These are phyloP conservation scores for Epichloe glyceriae DNA, from an alignment of 2,329 filamentous ascomycete genomes.

Conservation along the genomic window DNA sequence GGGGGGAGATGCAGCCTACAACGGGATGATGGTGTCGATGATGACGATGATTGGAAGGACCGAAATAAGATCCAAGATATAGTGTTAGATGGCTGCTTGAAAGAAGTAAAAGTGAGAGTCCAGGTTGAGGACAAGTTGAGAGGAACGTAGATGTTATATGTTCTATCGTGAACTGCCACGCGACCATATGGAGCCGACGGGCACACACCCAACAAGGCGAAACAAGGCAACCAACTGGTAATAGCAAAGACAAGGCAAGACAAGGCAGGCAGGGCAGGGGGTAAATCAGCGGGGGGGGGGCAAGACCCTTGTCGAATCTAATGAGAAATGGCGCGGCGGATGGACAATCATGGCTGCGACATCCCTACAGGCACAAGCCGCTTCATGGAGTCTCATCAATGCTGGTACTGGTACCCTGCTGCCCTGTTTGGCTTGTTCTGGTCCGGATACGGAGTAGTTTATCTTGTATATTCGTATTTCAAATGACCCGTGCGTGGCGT, in stretches of 20 bases:
- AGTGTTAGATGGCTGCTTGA: neutral
- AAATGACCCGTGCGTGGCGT: no score
- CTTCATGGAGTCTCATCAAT: no score
- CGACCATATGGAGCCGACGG: neutral
- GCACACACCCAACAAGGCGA: neutral
- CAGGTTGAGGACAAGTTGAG: neutral
- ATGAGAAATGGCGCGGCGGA: no score
- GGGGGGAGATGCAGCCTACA: neutral
- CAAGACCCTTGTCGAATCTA: neutral
- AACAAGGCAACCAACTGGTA: neutral
- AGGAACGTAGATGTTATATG: slow-evolving; percentile 6
- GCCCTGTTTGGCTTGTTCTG: no score
- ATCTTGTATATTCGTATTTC: no score
- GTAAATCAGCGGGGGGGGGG: neutral
- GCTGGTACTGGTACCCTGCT: neutral
- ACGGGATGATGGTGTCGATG: neutral
- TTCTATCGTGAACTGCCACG: slow-evolving; percentile 3
- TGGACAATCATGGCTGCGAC: neutral
- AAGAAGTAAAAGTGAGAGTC: neutral
- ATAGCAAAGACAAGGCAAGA: neutral
- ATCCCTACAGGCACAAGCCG: neutral
- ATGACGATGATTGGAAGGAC: neutral
- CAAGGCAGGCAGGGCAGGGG: neutral
- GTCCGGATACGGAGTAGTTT: no score
- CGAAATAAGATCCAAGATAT: neutral